phyloP scores from a whole-genome alignment of 805 yeast species.

The Yarrowia osloensis region DNA sequence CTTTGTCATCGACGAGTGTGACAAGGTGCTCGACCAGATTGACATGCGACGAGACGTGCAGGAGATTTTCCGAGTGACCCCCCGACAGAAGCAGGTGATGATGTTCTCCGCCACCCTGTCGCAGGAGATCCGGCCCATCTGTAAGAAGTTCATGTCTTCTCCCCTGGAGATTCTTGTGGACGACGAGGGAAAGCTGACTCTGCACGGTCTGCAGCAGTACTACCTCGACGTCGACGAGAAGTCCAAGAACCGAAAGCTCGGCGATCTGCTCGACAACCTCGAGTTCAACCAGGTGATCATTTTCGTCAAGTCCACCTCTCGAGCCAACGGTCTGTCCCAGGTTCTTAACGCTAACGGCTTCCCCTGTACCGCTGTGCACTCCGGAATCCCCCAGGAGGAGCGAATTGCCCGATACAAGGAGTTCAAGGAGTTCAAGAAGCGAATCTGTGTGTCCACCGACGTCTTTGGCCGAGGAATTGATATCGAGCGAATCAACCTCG shows the following conservation, averaged over 20 bases:
- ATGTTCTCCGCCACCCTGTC: conserved; percentile 97
- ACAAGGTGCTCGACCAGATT: conserved; percentile 85
- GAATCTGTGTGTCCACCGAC: conserved; percentile 98
- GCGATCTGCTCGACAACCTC: conserved; percentile 87
- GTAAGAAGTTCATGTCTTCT: conserved; percentile 97
- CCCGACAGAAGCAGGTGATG: conserved; percentile 98
- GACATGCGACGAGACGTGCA: conserved; percentile 99
- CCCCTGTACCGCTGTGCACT: conserved; percentile 97
- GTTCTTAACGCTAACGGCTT: conserved; percentile 87
- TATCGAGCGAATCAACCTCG: conserved; percentile 96
- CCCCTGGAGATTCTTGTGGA: conserved; percentile 97
- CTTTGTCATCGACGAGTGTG: conserved; percentile 97
- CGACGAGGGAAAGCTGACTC: conserved; percentile 94
- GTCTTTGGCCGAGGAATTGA: conserved; percentile 99
- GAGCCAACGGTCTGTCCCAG: conserved; percentile 90
- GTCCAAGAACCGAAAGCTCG: conserved; percentile 89
- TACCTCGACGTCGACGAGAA: conserved; percentile 84
- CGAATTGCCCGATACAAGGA: conserved; percentile 95
- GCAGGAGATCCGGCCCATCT: conserved; percentile 91
- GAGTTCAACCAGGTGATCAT: conserved; percentile 98
- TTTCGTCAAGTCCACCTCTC: conserved; percentile 85
- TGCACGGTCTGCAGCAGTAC: conserved; percentile 98
- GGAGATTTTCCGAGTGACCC: conserved; percentile 95
- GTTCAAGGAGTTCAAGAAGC: conserved; percentile 96
- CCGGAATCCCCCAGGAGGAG: conserved; percentile 94